phyloP scores from a whole-genome alignment of 2,329 filamentous ascomycete species.

The Cladosporium colombiae region DNA sequence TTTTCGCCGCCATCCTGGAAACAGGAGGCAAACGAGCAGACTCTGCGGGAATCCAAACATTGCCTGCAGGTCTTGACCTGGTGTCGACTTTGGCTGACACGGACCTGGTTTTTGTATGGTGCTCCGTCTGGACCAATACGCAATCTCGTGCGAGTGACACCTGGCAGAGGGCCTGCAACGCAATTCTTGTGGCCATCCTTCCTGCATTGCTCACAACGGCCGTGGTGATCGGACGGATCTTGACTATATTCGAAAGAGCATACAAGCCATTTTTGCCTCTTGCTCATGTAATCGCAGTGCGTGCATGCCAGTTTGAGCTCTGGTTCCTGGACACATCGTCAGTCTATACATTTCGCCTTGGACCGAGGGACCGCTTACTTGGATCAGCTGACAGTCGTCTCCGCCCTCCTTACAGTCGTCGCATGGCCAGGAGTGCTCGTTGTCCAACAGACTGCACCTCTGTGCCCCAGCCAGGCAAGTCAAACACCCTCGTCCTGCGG shows the following conservation, averaged over 20 bases:
- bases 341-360: background rate
- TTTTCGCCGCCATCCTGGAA: conserved; percentile 21
- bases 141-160: conserved; percentile 26
- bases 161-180: conserved; percentile 39
- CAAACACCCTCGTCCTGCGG: conserved; percentile 35
- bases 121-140: conserved; percentile 29
- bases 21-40: conserved; percentile 27
- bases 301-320: conserved; percentile 39
- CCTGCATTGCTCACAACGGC: conserved; percentile 37
- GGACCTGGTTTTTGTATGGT: conserved; percentile 20
- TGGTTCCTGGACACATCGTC: conserved; percentile 24
- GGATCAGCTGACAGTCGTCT: conserved; percentile 41
- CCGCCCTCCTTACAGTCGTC: conserved; percentile 35
- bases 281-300: conserved; percentile 27
- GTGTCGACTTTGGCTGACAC: conserved; percentile 13
- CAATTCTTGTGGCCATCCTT: conserved; percentile 35
- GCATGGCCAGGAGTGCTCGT: conserved; percentile 42
- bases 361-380: conserved; percentile 9
- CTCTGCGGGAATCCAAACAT: conserved; percentile 19
- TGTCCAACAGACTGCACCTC: conserved; percentile 39
- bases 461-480: conserved; percentile 33
- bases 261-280: conserved; percentile 26
- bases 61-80: conserved; percentile 19
- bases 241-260: conserved; percentile 39
- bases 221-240: conserved; percentile 14